Evolutionary conservation across 1,284 basidiomycete species (phyloP).

Genomic region (Chalciporus sp.): DNA sequence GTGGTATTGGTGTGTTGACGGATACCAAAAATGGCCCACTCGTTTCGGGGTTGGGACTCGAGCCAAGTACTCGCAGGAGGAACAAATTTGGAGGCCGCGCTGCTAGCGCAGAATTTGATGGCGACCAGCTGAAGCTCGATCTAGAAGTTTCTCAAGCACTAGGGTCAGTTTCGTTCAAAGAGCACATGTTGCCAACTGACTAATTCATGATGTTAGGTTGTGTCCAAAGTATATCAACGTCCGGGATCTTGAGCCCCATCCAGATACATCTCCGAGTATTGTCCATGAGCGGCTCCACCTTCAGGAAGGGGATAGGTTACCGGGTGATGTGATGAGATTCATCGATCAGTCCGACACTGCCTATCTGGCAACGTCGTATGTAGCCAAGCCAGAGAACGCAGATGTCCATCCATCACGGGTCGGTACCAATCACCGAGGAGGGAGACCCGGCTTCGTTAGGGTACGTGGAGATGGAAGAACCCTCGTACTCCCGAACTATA

Average conservation of each 20-base stretch:
- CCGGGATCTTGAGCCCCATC: conserved; percentile 46
- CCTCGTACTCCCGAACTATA: conserved; percentile 60
- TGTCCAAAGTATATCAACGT: conserved; percentile 68
- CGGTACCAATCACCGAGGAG: conserved; percentile 67
- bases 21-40: conserved; percentile 30
- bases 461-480: conserved; percentile 56
- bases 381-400: conserved; percentile 40
- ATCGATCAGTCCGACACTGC: conserved; percentile 52
- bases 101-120: conserved; percentile 28
- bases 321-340: conserved; percentile 48
- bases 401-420: conserved; percentile 53
- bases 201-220: conserved; percentile 22
- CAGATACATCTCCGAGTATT: conserved; percentile 41
- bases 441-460: conserved; percentile 58
- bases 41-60: conserved; percentile 61
- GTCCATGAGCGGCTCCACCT: conserved; percentile 38
- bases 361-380: conserved; percentile 56
- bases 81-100: conserved; percentile 63
- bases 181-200: too few relatives aligned
- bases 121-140: conserved; percentile 26
- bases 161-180: conserved; percentile 40
- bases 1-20: conserved; percentile 4
- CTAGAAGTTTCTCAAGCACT: conserved; percentile 56
- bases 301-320: conserved; percentile 37
- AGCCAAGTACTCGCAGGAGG: conserved; percentile 54